phyloP scores from a whole-genome alignment of 306 rosid genomes.

The Datisca glomerata region DNA sequence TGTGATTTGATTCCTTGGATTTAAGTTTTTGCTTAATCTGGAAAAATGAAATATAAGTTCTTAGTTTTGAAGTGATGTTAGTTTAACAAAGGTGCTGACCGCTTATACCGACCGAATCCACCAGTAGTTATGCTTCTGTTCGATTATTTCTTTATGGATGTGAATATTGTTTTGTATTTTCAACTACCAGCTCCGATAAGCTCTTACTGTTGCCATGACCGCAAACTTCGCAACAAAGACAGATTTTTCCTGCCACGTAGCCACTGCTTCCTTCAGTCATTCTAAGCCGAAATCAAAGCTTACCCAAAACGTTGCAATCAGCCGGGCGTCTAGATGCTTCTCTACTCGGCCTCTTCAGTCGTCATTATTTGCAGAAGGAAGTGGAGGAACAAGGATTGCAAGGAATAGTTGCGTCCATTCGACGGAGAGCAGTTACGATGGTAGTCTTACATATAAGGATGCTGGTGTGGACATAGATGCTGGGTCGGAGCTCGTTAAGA shows the following conservation, averaged over 20 bases:
- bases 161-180: too few species aligned
- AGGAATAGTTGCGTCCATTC: background rate
- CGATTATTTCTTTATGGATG: too few species aligned
- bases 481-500: constrained; percentile 71
- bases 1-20: too few species aligned
- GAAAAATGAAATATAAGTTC: too few species aligned
- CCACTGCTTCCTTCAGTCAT: background rate
- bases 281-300: background rate
- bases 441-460: constrained; percentile 52
- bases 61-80: too few species aligned
- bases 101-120: too few species aligned
- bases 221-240: background rate
- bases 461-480: constrained; percentile 96
- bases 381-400: background rate
- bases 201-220: too few species aligned
- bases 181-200: too few species aligned
- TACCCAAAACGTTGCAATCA: background rate
- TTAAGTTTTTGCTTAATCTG: too few species aligned
- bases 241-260: background rate
- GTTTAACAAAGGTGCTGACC: too few species aligned
- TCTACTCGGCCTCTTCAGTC: background rate
- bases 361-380: background rate
- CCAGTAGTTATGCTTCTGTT: too few species aligned
- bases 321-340: background rate
- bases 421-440: background rate